A percentile compares a stretch with the other conserved stretches of the same genome.
Conservation (phyloP, 2,329 filamentous ascomycete genomes). For the Fusarium phyllophilum region DNA sequence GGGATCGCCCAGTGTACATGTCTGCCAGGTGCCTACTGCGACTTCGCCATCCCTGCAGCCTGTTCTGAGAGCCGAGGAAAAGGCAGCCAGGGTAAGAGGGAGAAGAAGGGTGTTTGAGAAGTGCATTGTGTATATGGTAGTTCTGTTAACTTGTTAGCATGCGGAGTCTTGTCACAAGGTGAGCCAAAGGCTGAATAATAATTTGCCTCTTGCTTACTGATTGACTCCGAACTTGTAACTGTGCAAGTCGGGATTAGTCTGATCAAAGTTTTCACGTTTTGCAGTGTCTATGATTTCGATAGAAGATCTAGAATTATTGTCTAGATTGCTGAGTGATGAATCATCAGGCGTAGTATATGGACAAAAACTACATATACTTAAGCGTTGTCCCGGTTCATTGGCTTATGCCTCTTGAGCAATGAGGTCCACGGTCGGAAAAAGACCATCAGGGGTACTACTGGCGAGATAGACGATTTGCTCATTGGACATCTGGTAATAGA, state of each 20-base stretch:
- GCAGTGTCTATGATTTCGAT: rapidly evolving
- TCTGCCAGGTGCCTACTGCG: background rate
- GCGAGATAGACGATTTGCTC: background rate
- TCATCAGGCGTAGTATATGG: background rate
- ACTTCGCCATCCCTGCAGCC: background rate
- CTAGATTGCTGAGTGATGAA: background rate
- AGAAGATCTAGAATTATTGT: rapidly evolving
- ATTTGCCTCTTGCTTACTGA: background rate
- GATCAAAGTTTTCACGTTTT: rapidly evolving
- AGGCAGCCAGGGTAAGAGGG: rapidly evolving
- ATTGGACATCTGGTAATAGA: background rate
- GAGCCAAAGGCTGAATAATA: background rate
- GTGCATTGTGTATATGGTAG: background rate
- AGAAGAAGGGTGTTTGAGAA: background rate
- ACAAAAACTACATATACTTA: too few species aligned
- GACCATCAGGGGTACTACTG: background rate
- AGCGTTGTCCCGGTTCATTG: rapidly evolving
- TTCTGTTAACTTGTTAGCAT: background rate
- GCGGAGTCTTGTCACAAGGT: rapidly evolving
- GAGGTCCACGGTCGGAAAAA: background rate
- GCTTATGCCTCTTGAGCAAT: background rate
- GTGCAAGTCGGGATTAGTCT: background rate
- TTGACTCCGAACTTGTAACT: background rate
- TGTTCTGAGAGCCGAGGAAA: background rate
- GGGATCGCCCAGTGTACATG: background rate